Evolutionary conservation across 345 rosid genomes (phyloP).

Genomic region (Populus euphratica): DNA sequence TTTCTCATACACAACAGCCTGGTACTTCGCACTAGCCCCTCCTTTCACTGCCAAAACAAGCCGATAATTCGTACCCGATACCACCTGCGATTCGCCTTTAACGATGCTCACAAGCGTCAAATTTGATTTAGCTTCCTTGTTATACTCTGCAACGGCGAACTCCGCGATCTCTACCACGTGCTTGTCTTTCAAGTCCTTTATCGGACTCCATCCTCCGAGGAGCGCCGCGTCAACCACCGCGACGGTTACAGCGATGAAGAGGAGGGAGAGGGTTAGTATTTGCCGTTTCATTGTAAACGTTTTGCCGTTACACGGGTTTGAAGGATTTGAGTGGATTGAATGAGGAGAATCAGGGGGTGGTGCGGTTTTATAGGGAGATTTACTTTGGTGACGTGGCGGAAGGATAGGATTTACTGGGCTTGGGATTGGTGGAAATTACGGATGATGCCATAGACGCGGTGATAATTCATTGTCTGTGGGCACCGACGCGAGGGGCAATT

Average conservation of each 20-base stretch:
- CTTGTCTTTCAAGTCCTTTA: constrained; percentile 34
- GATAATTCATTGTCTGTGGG: too few relatives aligned
- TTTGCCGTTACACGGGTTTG: too few relatives aligned
- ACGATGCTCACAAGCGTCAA: constrained; percentile 35
- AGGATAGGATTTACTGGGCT: too few relatives aligned
- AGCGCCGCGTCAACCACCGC: constrained; percentile 4
- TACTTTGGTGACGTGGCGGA: too few relatives aligned
- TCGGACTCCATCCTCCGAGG: constrained; percentile 52
- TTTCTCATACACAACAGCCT: constrained; percentile 55
- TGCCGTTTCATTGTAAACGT: too few relatives aligned
- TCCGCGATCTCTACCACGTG: constrained; percentile 46
- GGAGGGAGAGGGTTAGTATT: neutral
- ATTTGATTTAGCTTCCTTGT: constrained; percentile 6
- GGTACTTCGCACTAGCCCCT: constrained; percentile 16
- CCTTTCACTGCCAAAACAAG: constrained; percentile 31
- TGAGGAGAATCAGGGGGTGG: fast-evolving
- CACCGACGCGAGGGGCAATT: too few relatives aligned
- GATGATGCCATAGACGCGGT: too few relatives aligned
- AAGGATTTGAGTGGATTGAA: too few relatives aligned
- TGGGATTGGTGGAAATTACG: too few relatives aligned
- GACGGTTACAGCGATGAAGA: constrained; percentile 15
- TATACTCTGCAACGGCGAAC: constrained; percentile 46
- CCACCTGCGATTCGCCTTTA: constrained; percentile 52
- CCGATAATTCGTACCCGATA: constrained; percentile 47
- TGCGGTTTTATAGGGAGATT: too few relatives aligned